A percentile compares a stretch with the other conserved stretches of the same genome.
Evolutionary conservation across 1,284 basidiomycete genomes (phyloP).

Genomic region (Ustilago lituana): DNA sequence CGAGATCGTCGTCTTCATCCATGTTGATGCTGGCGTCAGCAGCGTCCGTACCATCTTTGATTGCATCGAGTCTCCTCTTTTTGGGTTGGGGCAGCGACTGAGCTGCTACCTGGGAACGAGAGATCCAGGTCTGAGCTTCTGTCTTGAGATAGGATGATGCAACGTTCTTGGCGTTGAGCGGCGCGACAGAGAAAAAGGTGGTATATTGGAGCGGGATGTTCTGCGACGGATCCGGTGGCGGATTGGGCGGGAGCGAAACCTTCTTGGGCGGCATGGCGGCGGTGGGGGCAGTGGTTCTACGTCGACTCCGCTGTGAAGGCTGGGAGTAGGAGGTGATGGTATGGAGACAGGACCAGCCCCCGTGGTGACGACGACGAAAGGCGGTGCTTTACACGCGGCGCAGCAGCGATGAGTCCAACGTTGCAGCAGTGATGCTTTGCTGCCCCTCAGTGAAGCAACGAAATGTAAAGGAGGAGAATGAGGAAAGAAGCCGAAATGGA

Average conservation of each 20-base stretch:
- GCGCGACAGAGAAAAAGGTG: conserved; percentile 60
- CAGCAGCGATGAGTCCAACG: no score
- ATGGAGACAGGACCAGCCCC: no score
- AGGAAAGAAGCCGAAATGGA: no score
- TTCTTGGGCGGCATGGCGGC: conserved; percentile 51
- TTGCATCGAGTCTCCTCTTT: conserved; percentile 33
- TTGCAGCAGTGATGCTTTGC: no score
- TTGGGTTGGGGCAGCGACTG: conserved; percentile 22
- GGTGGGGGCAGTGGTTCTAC: not conserved
- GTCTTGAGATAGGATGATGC: conserved; percentile 64
- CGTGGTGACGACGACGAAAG: no score
- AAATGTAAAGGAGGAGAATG: no score
- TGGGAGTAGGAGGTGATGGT: no score
- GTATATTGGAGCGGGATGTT: conserved; percentile 59
- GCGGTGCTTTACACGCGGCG: no score
- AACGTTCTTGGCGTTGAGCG: conserved; percentile 64
- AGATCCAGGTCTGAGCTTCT: conserved; percentile 63
- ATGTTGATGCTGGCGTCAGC: conserved; percentile 30
- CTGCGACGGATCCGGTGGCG: conserved; percentile 53
- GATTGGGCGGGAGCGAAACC: conserved; percentile 53
- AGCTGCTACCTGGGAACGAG: conserved; percentile 36
- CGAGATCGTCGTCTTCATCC: conserved; percentile 40
- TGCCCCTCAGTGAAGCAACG: no score
- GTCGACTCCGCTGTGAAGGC: no score
- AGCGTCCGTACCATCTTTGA: conserved; percentile 17